These are phyloP conservation scores for Aspergillus bertholletiae DNA, from an alignment of 495 filamentous ascomycete species.

Conservation along the genomic window DNA sequence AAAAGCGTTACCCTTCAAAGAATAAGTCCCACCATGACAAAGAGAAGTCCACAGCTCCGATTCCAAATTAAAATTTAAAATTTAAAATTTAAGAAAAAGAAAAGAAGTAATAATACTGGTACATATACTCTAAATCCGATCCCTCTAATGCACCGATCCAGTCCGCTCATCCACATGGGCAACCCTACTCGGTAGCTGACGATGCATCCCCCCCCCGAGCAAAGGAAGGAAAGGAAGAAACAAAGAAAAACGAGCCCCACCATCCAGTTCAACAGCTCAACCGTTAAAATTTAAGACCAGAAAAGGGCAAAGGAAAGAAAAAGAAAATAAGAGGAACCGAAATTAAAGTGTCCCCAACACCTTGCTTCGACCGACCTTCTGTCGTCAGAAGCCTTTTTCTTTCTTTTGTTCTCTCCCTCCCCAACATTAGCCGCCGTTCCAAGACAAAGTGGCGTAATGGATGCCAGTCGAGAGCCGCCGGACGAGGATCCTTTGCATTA, in stretches of 20 bases:
- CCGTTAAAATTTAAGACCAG: not conserved
- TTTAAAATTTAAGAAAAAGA: no score
- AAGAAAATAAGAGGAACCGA: no score
- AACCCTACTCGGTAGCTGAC: no score
- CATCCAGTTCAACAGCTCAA: not conserved
- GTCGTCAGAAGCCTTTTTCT: not conserved
- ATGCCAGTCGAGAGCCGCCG: not conserved
- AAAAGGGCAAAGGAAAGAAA: not conserved
- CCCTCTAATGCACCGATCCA: no score
- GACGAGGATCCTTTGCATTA: no score
- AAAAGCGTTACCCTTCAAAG: not conserved
- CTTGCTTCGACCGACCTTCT: not conserved
- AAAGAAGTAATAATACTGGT: no score
- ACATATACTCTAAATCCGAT: no score
- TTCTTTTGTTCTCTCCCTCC: not conserved
- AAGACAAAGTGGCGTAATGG: not conserved
- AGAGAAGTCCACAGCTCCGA: no score
- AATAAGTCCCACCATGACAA: no score
- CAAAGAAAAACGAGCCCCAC: not conserved
- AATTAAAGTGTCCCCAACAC: not conserved
- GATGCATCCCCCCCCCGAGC: not conserved
- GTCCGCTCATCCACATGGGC: not conserved
- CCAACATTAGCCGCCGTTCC: not conserved
- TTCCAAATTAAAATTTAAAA: no score
- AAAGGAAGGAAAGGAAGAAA: not conserved